A percentile compares a stretch with the other conserved stretches of the same genome.
These are phyloP conservation scores for Barnettozyma hawaiiensis DNA, from an alignment of 1,139 yeast genomes.

Conservation along the genomic window DNA sequence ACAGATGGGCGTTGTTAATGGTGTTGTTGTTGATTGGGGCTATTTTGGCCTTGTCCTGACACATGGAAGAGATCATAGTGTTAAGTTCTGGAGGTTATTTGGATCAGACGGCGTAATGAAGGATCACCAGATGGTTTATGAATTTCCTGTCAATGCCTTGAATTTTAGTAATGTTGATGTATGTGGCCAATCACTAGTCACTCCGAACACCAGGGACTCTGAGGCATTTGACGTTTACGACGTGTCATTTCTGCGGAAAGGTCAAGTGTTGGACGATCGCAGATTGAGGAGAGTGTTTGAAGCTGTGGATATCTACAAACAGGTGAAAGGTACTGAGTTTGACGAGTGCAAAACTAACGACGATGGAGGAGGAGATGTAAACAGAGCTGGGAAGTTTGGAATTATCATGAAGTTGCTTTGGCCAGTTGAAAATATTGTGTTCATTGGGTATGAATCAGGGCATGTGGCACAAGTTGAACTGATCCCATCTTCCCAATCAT, in stretches of 20 bases:
- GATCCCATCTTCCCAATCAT: slow-evolving; percentile 24
- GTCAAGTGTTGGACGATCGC: slow-evolving; percentile 9
- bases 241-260: slow-evolving; percentile 22
- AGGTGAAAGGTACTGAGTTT: background rate
- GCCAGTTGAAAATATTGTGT: slow-evolving; percentile 29
- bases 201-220: slow-evolving; percentile 51
- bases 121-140: slow-evolving; percentile 21
- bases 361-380: slow-evolving; percentile 18
- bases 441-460: slow-evolving; percentile 57
- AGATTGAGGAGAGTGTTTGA: slow-evolving; percentile 27
- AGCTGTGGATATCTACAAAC: slow-evolving; percentile 24
- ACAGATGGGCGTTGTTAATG: slow-evolving; percentile 31
- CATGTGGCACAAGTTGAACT: slow-evolving; percentile 36
- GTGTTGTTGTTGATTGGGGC: slow-evolving; percentile 7
- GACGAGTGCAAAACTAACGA: slow-evolving; percentile 21
- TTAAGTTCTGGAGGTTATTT: slow-evolving; percentile 43
- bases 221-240: slow-evolving; percentile 48
- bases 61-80: slow-evolving; percentile 50
- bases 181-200: slow-evolving; percentile 31
- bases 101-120: slow-evolving; percentile 9
- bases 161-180: slow-evolving; percentile 50
- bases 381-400: slow-evolving; percentile 36
- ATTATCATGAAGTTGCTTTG: slow-evolving; percentile 48
- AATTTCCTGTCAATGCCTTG: slow-evolving; percentile 50
- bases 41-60: slow-evolving; percentile 37